These are phyloP conservation scores for Marasmius fiardii DNA, from an alignment of 1,284 basidiomycete species.

Conservation along the genomic window DNA sequence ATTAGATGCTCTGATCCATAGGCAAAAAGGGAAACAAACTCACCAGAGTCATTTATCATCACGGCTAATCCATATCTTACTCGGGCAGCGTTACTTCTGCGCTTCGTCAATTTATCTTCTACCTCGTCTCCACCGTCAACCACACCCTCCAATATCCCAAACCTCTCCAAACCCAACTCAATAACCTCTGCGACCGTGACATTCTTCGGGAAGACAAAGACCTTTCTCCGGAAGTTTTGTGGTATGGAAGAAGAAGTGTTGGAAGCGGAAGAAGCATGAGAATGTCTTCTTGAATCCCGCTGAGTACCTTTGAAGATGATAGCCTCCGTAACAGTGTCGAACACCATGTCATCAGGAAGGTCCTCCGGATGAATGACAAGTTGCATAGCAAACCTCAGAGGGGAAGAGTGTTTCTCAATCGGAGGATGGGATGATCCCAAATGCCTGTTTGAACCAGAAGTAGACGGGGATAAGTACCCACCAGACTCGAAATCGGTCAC, in stretches of 20 bases:
- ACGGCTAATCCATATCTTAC: slow-evolving; percentile 80
- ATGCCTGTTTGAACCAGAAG: slow-evolving; percentile 13
- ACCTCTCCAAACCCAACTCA: slow-evolving; percentile 86
- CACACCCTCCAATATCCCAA: slow-evolving; percentile 92
- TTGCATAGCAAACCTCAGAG: slow-evolving; percentile 83
- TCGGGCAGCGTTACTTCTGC: slow-evolving; percentile 67
- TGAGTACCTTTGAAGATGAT: slow-evolving; percentile 76
- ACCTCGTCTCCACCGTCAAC: slow-evolving; percentile 98
- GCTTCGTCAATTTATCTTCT: slow-evolving; percentile 84
- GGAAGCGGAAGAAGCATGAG: slow-evolving; percentile 31
- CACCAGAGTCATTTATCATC: slow-evolving; percentile 60
- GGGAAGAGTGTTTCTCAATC: slow-evolving; percentile 74
- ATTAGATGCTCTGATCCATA: slow-evolving; percentile 10
- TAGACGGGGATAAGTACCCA: not conserved
- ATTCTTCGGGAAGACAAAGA: slow-evolving; percentile 89
- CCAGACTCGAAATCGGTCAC: slow-evolving; percentile 14
- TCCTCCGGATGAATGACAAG: slow-evolving; percentile 86
- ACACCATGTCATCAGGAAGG: slow-evolving; percentile 89
- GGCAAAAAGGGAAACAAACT: slow-evolving; percentile 19
- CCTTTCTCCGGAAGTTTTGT: slow-evolving; percentile 61
- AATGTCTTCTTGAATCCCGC: not conserved
- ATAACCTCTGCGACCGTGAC: slow-evolving; percentile 96
- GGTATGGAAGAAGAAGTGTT: slow-evolving; percentile 51
- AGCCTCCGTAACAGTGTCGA: slow-evolving; percentile 88
- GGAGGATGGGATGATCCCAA: slow-evolving; percentile 39